Evolutionary conservation across 2,329 filamentous ascomycete genomes (phyloP), one percentile per base, ranked within the genome.

Genomic region (Cercospora sp.): DNA sequence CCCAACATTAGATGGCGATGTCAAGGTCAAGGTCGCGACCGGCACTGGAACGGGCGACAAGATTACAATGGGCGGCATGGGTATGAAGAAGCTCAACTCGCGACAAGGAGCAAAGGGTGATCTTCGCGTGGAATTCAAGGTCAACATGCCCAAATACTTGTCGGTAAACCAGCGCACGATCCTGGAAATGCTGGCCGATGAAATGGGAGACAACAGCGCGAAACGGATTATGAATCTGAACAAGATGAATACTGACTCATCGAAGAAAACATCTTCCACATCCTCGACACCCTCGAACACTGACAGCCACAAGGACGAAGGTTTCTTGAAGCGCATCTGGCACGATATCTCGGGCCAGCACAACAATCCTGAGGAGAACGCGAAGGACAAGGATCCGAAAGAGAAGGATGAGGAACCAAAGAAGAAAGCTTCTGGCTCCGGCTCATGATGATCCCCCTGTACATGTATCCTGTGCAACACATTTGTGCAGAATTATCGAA

Each of bases 91-190:
- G 75, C 85, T 99, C 10, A 85, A 87, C 69, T 75, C 86, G 18
- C 86, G 92, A 59, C 86, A 89, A 65, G 87, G 85, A 33, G 86
- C 85, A 45, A 87, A 86, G 31, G 95, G 95, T 71, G 95, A 99
- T 77, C 82, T 99, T 68, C 90, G 89, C 78, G 93, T 99, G 6
- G 94, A 99, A 79, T 99, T 97, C 86, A 93, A 93, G 79, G 92
- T 99, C 57, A 84, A 87, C 64, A 97, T 98, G 92, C 95, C 95
- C 57, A 98, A 97, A 82, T 97, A 94, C 76, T 85, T 99, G 72
- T 93, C 87, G 64, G 87, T 91, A 57, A 98, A 97, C 82, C 94
- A 99, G 83, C 87, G 95, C 64, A 96, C 92, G 0, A 91, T 99
- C 68, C 82, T 97, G 55, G 95, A 99, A 83, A 94, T 98, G 88